Conservation (phyloP, 768 basidiomycete genomes). For the Rhizopogon roseolus region DNA sequence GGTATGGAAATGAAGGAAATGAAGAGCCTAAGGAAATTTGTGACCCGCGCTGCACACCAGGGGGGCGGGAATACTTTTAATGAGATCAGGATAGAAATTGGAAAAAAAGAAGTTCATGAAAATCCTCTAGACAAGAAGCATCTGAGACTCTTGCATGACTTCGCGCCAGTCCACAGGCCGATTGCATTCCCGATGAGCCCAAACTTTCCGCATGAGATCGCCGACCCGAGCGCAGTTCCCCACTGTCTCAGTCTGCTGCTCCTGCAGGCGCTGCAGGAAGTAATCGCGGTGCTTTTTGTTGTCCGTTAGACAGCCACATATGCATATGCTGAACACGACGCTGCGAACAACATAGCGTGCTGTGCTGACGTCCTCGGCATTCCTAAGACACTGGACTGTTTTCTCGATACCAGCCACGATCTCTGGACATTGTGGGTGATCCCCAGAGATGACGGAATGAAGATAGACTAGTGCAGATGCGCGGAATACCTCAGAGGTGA, state of each 20-base stretch:
- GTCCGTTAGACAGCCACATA: conserved; percentile 68
- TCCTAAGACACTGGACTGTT: conserved; percentile 43
- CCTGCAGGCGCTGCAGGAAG: conserved; percentile 42
- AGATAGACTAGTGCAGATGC: conserved; percentile 72
- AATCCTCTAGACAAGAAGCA: conserved; percentile 53
- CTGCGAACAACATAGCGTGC: conserved; percentile 62
- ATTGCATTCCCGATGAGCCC: conserved; percentile 37
- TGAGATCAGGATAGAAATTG: background rate
- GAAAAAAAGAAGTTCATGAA: background rate
- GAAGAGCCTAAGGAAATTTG: background rate
- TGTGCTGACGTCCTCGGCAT: conserved; percentile 30
- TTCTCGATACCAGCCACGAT: conserved; percentile 51
- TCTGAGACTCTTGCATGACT: conserved; percentile 41
- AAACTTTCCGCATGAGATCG: conserved; percentile 51
- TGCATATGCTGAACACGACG: conserved; percentile 74
- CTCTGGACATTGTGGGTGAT: conserved; percentile 61
- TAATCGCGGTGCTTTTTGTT: conserved; percentile 35
- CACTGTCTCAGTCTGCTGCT: conserved; percentile 47
- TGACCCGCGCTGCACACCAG: background rate
- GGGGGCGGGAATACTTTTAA: background rate
- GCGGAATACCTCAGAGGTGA: conserved; percentile 64
- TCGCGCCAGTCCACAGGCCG: conserved; percentile 59
- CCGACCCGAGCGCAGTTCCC: conserved; percentile 63
- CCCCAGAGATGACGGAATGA: conserved; percentile 71
- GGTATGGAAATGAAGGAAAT: background rate